A percentile compares a stretch with the other conserved stretches of the same genome.
These are phyloP conservation scores for Hortaea werneckii DNA, from an alignment of 2,329 filamentous ascomycete genomes.

Conservation along the genomic window DNA sequence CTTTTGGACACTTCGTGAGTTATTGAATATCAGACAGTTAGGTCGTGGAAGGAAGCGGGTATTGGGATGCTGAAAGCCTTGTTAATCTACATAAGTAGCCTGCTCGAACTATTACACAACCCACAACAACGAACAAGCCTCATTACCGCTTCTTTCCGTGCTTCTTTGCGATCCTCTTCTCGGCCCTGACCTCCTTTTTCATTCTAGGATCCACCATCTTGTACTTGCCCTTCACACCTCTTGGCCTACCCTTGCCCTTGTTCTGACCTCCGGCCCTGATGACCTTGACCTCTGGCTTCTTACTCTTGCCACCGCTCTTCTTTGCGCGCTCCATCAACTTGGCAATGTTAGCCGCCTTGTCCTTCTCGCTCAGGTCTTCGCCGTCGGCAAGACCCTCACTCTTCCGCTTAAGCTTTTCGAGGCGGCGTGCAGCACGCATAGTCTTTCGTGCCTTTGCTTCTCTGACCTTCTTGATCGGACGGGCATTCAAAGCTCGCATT, in stretches of 20 bases:
- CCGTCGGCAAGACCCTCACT: conserved; percentile 80
- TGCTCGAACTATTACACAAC: too few species aligned
- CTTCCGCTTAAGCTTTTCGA: conserved; percentile 97
- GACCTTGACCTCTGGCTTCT: conserved; percentile 69
- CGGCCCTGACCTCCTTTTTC: conserved; percentile 89
- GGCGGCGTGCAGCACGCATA: conserved; percentile 76
- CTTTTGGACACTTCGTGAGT: too few species aligned
- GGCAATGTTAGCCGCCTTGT: conserved; percentile 78
- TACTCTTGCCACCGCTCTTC: conserved; percentile 52
- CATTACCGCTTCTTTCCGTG: background rate
- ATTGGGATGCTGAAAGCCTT: too few species aligned
- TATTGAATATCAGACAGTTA: too few species aligned
- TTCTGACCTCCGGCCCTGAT: conserved; percentile 82
- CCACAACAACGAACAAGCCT: too few species aligned
- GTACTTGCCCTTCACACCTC: conserved; percentile 89
- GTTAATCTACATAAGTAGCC: too few species aligned
- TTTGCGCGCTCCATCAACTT: conserved; percentile 72
- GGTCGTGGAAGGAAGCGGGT: too few species aligned
- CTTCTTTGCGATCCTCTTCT: conserved; percentile 73
- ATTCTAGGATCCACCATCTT: conserved; percentile 92
- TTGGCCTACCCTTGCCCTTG: conserved; percentile 75
- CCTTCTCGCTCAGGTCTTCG: conserved; percentile 87
- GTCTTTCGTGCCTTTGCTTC: conserved; percentile 97
- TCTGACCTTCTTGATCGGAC: conserved; percentile 97
- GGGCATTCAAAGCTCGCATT: conserved; percentile 78